Conservation (phyloP, 305 asterid species). For the Lippia alba region DNA sequence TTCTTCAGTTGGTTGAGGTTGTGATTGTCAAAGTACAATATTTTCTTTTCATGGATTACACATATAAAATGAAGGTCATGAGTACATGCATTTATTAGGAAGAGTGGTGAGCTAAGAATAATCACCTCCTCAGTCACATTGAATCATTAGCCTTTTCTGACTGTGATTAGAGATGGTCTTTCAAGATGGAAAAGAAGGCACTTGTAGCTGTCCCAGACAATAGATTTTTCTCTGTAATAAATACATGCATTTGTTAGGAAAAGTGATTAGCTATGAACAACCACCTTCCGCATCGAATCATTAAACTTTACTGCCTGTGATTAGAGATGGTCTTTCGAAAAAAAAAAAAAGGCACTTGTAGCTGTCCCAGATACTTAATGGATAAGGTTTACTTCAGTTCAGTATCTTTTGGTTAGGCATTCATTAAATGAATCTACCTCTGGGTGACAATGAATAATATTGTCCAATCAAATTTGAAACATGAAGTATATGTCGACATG, state of each 20-base stretch:
- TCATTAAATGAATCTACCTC: constrained; percentile 14
- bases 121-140: constrained; percentile 8
- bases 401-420: constrained; percentile 8
- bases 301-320: neutral
- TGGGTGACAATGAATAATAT: constrained; percentile 14
- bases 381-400: constrained; percentile 6
- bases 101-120: neutral
- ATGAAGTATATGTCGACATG: constrained; percentile 4
- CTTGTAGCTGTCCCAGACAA: too few relatives aligned
- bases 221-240: neutral
- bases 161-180: too few relatives aligned
- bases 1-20: too few relatives aligned
- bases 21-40: constrained; percentile 14
- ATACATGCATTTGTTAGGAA: constrained; percentile 1
- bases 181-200: too few relatives aligned
- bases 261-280: neutral
- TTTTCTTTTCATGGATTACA: constrained; percentile 5
- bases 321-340: neutral
- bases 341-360: constrained; percentile 6
- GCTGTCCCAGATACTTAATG: constrained; percentile 3
- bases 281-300: constrained; percentile 5
- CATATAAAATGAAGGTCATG: neutral
- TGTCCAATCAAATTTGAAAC: neutral
- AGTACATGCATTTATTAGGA: neutral
- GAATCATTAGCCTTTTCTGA: neutral